Evolutionary conservation across 108 stramenopile genomes (phyloP).

Genomic region (Bacterosira constricta): DNA sequence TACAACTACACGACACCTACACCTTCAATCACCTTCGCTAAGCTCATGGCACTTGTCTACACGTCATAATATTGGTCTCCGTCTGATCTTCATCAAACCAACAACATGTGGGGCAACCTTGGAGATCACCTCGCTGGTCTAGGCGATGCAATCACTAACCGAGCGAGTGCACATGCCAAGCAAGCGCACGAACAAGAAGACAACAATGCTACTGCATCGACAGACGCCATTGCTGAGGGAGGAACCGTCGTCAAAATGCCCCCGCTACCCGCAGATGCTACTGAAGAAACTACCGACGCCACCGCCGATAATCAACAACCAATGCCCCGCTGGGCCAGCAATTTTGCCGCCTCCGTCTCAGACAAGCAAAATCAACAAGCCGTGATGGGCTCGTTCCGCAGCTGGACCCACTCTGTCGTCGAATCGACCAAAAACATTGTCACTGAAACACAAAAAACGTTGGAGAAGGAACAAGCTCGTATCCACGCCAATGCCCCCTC

Average conservation of each 20-base stretch:
- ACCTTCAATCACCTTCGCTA: too few species aligned
- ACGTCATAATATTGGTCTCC: not conserved
- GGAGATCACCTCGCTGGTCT: constrained; percentile 40
- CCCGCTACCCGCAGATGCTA: not conserved
- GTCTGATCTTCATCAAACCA: not conserved
- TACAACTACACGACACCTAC: too few species aligned
- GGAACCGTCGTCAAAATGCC: not conserved
- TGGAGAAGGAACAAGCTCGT: constrained; percentile 42
- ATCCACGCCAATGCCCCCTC: constrained; percentile 34
- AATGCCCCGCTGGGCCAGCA: constrained; percentile 21
- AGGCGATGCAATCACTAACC: constrained; percentile 25
- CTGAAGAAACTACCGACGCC: not conserved
- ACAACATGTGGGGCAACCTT: constrained; percentile 34
- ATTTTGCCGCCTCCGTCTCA: constrained; percentile 24
- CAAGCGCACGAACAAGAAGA: constrained; percentile 1
- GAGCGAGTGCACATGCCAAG: constrained; percentile 16
- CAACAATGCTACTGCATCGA: not conserved
- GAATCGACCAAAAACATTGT: constrained; percentile 33
- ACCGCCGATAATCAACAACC: not conserved
- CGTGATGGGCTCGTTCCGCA: constrained; percentile 18
- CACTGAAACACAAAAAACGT: constrained; percentile 23
- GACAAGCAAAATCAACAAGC: constrained; percentile 28
- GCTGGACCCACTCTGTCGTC: constrained; percentile 30
- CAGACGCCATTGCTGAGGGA: not conserved
- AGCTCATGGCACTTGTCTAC: too few species aligned